phyloP scores from a whole-genome alignment of 768 basidiomycete genomes.

The Tulasnella sp. region DNA sequence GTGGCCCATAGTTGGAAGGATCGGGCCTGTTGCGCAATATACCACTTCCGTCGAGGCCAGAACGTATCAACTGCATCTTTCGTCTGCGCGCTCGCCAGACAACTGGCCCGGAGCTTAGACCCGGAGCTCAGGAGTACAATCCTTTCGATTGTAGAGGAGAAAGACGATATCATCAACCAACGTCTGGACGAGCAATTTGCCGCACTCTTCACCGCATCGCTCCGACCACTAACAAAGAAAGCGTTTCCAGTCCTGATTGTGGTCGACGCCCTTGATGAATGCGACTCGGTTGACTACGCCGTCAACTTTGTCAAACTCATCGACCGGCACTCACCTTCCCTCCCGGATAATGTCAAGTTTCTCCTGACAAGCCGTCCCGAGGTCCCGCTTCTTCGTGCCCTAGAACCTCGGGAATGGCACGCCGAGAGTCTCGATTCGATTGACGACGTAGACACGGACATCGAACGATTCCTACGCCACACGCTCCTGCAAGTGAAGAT shows the following conservation, averaged over 20 bases:
- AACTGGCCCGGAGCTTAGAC: not conserved
- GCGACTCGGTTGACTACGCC: not conserved
- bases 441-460: not conserved
- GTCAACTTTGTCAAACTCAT: not conserved
- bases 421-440: not conserved
- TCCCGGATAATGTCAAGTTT: not conserved
- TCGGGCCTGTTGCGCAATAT: not conserved
- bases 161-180: not conserved
- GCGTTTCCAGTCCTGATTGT: not conserved
- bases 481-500: not conserved
- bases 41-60: constrained; percentile 2
- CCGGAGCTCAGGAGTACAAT: not conserved
- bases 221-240: not conserved
- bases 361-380: not conserved
- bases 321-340: not conserved
- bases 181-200: not conserved
- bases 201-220: not conserved
- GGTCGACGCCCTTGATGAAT: not conserved
- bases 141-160: not conserved
- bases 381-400: not conserved
- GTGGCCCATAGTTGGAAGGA: not conserved
- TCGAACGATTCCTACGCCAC: not conserved
- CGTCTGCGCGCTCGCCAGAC: not conserved
- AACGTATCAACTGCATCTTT: not conserved
- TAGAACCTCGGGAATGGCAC: not conserved